Evolutionary conservation across 2,329 filamentous ascomycete species (phyloP).

Genomic region (Biscogniauxia mediterranea): DNA sequence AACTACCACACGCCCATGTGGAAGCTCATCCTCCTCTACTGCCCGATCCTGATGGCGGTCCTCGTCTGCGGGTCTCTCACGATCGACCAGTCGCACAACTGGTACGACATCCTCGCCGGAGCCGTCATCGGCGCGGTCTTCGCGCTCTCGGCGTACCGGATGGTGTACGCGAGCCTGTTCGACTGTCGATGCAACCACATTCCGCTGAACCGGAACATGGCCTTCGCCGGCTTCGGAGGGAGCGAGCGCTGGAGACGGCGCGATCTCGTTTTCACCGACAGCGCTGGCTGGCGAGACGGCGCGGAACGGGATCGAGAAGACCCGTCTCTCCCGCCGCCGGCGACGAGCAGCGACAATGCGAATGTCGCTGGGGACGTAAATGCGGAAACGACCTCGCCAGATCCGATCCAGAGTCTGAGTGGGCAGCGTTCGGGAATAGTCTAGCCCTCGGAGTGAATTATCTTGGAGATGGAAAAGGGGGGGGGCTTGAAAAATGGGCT

Average conservation of each 20-base stretch:
- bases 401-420: not conserved
- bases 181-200: slow-evolving; percentile 69
- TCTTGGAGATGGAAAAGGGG: too few relatives aligned
- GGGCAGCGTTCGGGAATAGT: not conserved
- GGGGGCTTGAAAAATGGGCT: not conserved
- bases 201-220: slow-evolving; percentile 46
- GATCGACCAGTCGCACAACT: slow-evolving; percentile 66
- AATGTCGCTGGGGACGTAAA: not conserved
- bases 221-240: slow-evolving; percentile 1
- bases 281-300: slow-evolving; percentile 14
- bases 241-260: slow-evolving; percentile 3
- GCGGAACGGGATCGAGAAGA: not conserved
- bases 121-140: slow-evolving; percentile 61
- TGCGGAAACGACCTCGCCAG: not conserved
- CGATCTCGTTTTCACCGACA: slow-evolving; percentile 11
- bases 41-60: slow-evolving; percentile 58
- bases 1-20: slow-evolving; percentile 66
- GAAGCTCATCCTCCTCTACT: slow-evolving; percentile 59
- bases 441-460: not conserved
- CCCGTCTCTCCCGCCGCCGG: not conserved
- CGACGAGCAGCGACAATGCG: not conserved
- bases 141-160: slow-evolving; percentile 62
- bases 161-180: slow-evolving; percentile 66
- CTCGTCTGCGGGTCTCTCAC: slow-evolving; percentile 61
- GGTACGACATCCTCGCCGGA: slow-evolving; percentile 67